A percentile compares a stretch with the other conserved stretches of the same genome.
Evolutionary conservation across 2,329 filamentous ascomycete genomes (phyloP).

Genomic region (Xylaria sp.): DNA sequence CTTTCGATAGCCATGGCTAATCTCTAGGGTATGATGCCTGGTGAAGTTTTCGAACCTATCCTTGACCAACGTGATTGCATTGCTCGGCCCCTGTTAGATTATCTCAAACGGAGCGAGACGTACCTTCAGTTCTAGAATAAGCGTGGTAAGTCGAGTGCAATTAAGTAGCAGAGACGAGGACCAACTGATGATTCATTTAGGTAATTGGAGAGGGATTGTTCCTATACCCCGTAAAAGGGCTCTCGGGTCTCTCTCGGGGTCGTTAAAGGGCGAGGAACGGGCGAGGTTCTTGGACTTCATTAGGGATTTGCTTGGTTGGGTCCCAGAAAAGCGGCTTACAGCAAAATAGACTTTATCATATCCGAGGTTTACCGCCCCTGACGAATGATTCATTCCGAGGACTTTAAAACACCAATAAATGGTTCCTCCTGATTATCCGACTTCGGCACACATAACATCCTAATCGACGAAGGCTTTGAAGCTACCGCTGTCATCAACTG

Average conservation of each 20-base stretch:
- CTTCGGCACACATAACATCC: neutral
- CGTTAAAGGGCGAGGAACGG: neutral
- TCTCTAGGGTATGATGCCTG: neutral
- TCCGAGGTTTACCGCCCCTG: neutral
- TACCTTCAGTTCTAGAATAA: neutral
- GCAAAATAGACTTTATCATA: neutral
- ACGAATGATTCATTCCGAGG: neutral
- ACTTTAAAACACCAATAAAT: neutral
- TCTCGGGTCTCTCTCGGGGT: neutral
- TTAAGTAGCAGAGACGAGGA: neutral
- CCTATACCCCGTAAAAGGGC: neutral
- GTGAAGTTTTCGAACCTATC: too few species aligned
- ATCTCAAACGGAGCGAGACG: neutral
- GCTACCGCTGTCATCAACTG: neutral
- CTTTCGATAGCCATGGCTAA: neutral
- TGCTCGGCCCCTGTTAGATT: neutral
- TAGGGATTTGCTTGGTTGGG: neutral
- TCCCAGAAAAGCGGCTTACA: neutral
- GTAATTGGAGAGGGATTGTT: neutral
- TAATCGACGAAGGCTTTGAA: neutral
- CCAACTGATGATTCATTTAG: neutral
- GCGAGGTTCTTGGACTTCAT: neutral
- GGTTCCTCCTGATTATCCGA: neutral
- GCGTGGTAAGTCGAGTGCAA: neutral
- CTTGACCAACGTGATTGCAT: conserved; percentile 1